Evolutionary conservation across 805 yeast species (phyloP), one percentile per base, ranked within the genome.

Genomic region (Myxozyma sirexii): DNA sequence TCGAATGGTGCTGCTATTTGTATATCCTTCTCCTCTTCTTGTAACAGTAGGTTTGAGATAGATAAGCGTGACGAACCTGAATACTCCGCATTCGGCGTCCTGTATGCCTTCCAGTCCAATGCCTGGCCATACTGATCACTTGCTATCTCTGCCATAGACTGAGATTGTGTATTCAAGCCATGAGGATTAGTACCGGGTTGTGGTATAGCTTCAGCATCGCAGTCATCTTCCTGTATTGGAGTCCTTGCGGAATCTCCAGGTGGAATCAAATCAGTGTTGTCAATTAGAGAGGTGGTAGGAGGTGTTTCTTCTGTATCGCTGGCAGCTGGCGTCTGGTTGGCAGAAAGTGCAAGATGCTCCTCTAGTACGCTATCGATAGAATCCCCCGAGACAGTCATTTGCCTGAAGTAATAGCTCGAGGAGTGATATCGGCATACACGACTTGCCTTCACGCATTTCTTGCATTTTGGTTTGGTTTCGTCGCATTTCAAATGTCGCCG

Each of bases 401-500:
- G 43, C 12, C 62, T 15, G 39, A 56, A 59, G 37, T 48, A 59
- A 42, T 41, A 47, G 19, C 45, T 57, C n/a, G 47, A 29, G 21
- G 62, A 29, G 44, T 31, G 61, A 38, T 57, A 59, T 8, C 27
- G n/a, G 39, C 62, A 59, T 7, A 24, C 24, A 13, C 62, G 50
- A 13, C 43, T 59, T 12, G 60, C 55, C 23, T 57, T 57, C 13
- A 23, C 35, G 56, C 62, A 59, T n/a, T 56, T 59, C 7, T 8
- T 31, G 47, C 62, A 59, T 29, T 31, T 33, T 7, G 62, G 62
- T 15, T 57, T 57, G 5, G 41, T 13, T 21, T 59, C 62, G 46
- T 59, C 62, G 54, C 62, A 59, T 35, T 59, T 59, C 4, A 59
- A 19, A 49, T 59, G 62, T 23, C 62, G 62, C 37, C 50, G 51